Conservation (phyloP, 176 grass and related monocot species). For the Melocanna baccifera region DNA sequence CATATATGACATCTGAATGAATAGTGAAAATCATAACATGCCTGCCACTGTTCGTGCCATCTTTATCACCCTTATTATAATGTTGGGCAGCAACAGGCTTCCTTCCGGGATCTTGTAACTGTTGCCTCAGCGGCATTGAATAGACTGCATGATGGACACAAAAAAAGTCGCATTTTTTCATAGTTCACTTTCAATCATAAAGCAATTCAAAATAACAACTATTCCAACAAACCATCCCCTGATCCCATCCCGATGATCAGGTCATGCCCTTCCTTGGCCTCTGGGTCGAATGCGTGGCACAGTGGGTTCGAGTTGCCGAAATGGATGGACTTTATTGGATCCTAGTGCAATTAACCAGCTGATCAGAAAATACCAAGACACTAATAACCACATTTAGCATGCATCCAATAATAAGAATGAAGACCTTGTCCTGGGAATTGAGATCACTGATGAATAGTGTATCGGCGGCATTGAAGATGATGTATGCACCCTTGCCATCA, state of each 20-base stretch:
- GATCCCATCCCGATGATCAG: conserved; percentile 82
- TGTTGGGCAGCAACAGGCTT: conserved; percentile 85
- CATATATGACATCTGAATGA: not conserved
- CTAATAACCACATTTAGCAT: not conserved
- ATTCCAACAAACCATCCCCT: conserved; percentile 70
- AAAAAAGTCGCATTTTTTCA: not conserved
- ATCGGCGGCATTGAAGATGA: conserved; percentile 82
- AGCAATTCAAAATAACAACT: not conserved
- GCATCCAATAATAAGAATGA: conserved; percentile 18
- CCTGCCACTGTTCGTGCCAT: conserved; percentile 72
- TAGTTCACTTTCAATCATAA: not conserved
- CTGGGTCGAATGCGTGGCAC: conserved; percentile 84
- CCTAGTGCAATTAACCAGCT: conserved; percentile 48
- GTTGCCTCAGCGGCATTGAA: conserved; percentile 93
- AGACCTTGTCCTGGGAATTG: conserved; percentile 91
- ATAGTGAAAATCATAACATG: conserved; percentile 36
- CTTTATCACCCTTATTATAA: conserved; percentile 92
- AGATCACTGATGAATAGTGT: conserved; percentile 91
- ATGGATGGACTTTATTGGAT: conserved; percentile 92
- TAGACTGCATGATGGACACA: conserved; percentile 60
- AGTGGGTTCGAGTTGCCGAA: conserved; percentile 84
- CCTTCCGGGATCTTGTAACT: conserved; percentile 90
- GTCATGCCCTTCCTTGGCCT: conserved; percentile 89
- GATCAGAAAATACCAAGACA: conserved; percentile 16
- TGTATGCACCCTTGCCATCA: conserved; percentile 84